A percentile compares a stretch with the other conserved stretches of the same genome.
Evolutionary conservation across 2,329 filamentous ascomycete genomes (phyloP).

Genomic region (Cladophialophora exuberans): DNA sequence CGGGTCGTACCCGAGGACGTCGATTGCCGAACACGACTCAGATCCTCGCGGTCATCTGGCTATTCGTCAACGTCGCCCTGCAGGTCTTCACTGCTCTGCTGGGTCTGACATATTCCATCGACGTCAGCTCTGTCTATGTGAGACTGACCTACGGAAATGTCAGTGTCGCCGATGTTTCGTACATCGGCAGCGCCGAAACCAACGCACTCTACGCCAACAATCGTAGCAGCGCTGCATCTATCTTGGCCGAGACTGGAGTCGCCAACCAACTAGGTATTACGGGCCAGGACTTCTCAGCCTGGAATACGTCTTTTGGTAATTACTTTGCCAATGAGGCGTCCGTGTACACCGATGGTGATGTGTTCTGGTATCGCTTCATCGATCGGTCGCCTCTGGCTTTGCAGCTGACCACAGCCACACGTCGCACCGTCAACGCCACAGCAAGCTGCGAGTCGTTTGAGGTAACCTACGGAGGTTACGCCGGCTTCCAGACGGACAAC

Average conservation of each 20-base stretch:
- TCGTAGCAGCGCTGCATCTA: not conserved
- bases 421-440: slow-evolving; percentile 25
- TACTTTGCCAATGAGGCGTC: slow-evolving; percentile 1
- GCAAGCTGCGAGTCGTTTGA: slow-evolving; percentile 21
- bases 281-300: slow-evolving; percentile 20
- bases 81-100: slow-evolving; percentile 27
- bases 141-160: slow-evolving; percentile 18
- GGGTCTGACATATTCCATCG: slow-evolving; percentile 30
- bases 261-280: slow-evolving; percentile 20
- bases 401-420: not conserved
- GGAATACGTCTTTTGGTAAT: not conserved
- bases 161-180: slow-evolving; percentile 22
- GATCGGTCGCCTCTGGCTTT: slow-evolving; percentile 15
- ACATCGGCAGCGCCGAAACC: slow-evolving; percentile 20
- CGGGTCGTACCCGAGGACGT: slow-evolving; percentile 16
- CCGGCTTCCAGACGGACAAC: slow-evolving; percentile 20
- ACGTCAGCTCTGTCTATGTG: slow-evolving; percentile 21
- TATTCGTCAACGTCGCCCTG: slow-evolving; percentile 22
- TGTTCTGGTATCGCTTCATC: slow-evolving; percentile 29
- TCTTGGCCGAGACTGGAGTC: slow-evolving; percentile 6
- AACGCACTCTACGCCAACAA: slow-evolving; percentile 13
- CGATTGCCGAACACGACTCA: slow-evolving; percentile 25
- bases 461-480: slow-evolving; percentile 22
- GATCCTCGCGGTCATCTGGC: slow-evolving; percentile 19
- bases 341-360: slow-evolving; percentile 51